Percentiles rank a stretch among this genome's conserved stretches.
phyloP scores from a whole-genome alignment of 2,329 filamentous ascomycete species.

The Arthrobotrys iridis region DNA sequence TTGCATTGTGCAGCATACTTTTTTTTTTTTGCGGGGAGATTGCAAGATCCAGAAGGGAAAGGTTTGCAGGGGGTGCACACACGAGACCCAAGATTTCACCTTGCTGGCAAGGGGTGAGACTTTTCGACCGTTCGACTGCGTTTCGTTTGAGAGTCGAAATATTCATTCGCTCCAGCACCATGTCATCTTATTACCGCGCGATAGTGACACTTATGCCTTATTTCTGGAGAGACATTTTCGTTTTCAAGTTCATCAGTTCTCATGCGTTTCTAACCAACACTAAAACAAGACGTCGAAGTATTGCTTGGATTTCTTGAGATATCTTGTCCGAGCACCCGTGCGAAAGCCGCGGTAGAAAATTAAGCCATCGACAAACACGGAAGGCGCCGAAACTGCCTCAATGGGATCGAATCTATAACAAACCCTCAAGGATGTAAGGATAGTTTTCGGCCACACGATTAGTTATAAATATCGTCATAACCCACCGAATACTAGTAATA shows the following conservation, averaged over 20 bases:
- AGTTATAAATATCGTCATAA: background rate
- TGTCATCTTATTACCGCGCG: background rate
- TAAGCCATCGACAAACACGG: background rate
- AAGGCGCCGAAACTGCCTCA: slow-evolving; percentile 7
- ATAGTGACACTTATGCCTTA: background rate
- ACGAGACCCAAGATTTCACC: slow-evolving; percentile 26
- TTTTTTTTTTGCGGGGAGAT: slow-evolving; percentile 44
- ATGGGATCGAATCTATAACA: too few relatives aligned
- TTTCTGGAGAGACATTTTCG: background rate
- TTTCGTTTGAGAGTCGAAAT: background rate
- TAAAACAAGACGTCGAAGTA: too few relatives aligned
- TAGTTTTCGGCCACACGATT: background rate
- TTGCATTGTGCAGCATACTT: background rate
- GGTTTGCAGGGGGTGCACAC: slow-evolving; percentile 28
- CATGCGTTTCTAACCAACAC: too few relatives aligned
- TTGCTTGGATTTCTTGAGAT: background rate
- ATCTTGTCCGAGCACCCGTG: background rate
- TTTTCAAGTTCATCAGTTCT: background rate
- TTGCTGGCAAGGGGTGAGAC: slow-evolving; percentile 16
- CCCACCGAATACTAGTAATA: background rate
- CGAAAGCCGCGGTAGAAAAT: slow-evolving; percentile 10
- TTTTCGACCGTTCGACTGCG: slow-evolving; percentile 9
- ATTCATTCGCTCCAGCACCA: too few relatives aligned
- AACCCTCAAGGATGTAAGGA: background rate
- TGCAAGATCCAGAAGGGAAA: slow-evolving; percentile 8